Evolutionary conservation across 192 early-diverging fungal species (phyloP).

Genomic region (Backusella sp.): DNA sequence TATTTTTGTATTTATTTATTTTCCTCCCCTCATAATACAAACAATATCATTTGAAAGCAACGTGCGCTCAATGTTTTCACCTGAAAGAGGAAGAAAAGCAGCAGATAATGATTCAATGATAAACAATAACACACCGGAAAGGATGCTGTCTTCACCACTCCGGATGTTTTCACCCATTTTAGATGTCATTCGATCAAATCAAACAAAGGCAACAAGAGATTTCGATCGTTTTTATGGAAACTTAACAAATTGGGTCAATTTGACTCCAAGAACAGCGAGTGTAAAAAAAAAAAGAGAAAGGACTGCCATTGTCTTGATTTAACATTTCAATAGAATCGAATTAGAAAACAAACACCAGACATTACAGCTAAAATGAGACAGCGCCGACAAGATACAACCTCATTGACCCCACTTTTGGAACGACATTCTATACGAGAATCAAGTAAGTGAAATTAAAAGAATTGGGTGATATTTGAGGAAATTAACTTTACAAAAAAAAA

Average conservation of each 20-base stretch:
- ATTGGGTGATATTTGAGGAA: too few species aligned
- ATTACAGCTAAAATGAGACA: not conserved
- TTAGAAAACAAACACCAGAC: constrained; percentile 1
- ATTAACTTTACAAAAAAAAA: not conserved
- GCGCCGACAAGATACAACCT: not conserved
- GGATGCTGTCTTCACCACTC: not conserved
- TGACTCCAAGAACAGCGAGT: not conserved
- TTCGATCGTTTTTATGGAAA: constrained; percentile 13
- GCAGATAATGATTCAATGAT: not conserved
- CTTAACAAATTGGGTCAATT: not conserved
- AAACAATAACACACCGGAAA: constrained; percentile 5
- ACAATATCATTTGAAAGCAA: not conserved
- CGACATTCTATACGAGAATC: constrained; percentile 12
- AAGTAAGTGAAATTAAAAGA: not conserved
- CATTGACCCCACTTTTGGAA: constrained; percentile 15
- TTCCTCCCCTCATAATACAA: not conserved
- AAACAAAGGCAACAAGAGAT: constrained; percentile 11
- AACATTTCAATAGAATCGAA: not conserved
- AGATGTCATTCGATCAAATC: not conserved
- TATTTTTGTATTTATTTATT: not conserved
- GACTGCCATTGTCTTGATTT: not conserved
- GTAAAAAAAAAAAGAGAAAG: not conserved
- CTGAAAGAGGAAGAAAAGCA: not conserved
- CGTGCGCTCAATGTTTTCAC: not conserved
- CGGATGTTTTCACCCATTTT: not conserved